Percentiles rank a stretch among this genome's conserved stretches.
Evolutionary conservation across 805 yeast genomes (phyloP).

Genomic region (Saccharomycopsis sp.): DNA sequence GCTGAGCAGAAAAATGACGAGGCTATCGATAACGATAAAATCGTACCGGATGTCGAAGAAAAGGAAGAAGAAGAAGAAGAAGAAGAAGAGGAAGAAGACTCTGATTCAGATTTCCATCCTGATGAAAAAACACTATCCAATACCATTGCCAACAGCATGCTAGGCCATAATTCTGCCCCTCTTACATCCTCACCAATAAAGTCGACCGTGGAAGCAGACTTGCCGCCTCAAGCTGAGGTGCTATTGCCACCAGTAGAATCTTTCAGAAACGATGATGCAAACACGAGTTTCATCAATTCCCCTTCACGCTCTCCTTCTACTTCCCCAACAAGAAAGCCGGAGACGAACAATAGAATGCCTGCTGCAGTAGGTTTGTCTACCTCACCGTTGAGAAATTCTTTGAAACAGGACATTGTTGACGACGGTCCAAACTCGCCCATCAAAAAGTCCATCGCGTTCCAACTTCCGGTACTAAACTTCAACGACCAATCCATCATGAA

Average conservation of each 20-base stretch:
- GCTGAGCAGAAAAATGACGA: no score
- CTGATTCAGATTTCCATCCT: slow-evolving; percentile 13
- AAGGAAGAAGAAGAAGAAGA: neutral
- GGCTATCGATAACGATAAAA: no score
- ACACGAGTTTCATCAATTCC: no score
- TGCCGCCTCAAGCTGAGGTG: no score
- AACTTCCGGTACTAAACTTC: no score
- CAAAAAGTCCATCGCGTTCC: neutral
- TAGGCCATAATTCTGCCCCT: slow-evolving; percentile 11
- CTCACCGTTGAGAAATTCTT: slow-evolving; percentile 18
- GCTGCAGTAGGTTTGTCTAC: slow-evolving; percentile 11
- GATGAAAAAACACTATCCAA: slow-evolving; percentile 19
- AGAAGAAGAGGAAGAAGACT: neutral
- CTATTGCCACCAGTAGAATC: no score
- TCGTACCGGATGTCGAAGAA: no score
- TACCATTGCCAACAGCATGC: slow-evolving; percentile 18
- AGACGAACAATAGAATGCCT: no score
- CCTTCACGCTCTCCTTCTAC: no score
- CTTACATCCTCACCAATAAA: slow-evolving; percentile 21
- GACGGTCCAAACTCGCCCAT: neutral
- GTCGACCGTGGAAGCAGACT: neutral
- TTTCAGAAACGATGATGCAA: no score
- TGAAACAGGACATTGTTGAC: neutral
- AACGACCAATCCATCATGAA: no score
- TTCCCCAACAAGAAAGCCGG: neutral